Evolutionary conservation across 345 rosid genomes (phyloP).

Genomic region (Heritiera fomes): DNA sequence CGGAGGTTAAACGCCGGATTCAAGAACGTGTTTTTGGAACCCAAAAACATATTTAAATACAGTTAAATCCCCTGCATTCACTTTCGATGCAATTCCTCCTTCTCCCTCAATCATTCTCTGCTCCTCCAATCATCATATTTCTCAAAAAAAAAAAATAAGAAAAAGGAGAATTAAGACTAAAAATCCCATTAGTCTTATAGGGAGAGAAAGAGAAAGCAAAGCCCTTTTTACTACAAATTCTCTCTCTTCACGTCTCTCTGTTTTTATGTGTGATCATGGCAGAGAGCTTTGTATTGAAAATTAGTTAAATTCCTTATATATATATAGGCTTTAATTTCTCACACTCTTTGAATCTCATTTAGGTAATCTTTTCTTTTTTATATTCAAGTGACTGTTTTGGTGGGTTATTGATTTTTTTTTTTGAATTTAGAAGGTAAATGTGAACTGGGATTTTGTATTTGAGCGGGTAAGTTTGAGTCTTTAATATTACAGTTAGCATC

Average conservation of each 20-base stretch:
- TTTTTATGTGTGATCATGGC: constrained; percentile 25
- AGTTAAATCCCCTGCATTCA: constrained; percentile 30
- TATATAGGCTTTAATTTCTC: too few species aligned
- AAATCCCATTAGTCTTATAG: constrained; percentile 1
- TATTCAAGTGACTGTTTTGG: not conserved
- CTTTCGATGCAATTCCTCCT: not conserved
- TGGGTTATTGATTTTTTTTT: not conserved
- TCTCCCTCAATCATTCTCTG: constrained; percentile 34
- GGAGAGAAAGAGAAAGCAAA: constrained; percentile 22
- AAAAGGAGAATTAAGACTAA: not conserved
- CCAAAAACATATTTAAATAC: too few species aligned
- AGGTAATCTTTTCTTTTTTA: not conserved
- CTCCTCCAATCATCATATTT: constrained; percentile 45
- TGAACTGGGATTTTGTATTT: constrained; percentile 3
- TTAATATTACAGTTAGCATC: not conserved
- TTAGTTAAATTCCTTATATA: not conserved
- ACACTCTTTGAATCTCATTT: not conserved
- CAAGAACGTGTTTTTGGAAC: too few species aligned
- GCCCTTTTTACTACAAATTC: constrained; percentile 7
- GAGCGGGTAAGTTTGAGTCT: not conserved
- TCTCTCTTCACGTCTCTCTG: not conserved
- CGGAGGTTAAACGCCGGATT: too few species aligned
- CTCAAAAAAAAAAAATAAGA: not conserved
- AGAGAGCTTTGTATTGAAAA: constrained; percentile 4
- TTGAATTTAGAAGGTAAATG: not conserved